A percentile compares a stretch with the other conserved stretches of the same genome.
Conservation (phyloP, 2,329 filamentous ascomycete genomes). For the Daldinia sp. region DNA sequence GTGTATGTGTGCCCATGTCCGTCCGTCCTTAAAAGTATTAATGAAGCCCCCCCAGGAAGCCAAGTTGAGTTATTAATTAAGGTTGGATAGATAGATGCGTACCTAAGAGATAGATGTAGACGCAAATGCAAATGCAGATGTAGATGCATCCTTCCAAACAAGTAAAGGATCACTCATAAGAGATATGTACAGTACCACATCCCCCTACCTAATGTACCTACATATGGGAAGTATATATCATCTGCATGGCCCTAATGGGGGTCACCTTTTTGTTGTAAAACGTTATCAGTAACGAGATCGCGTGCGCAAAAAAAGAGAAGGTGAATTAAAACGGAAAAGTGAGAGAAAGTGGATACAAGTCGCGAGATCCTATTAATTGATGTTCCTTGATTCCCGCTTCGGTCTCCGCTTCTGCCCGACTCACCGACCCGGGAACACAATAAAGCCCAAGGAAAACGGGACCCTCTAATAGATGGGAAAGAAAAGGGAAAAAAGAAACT, state of each 20-base stretch:
- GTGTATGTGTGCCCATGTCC: not conserved
- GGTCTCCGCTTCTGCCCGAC: slow-evolving; percentile 35
- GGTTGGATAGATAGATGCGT: slow-evolving; percentile 15
- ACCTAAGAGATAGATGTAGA: not conserved
- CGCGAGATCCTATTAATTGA: slow-evolving; percentile 13
- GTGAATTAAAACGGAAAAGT: slow-evolving; percentile 10
- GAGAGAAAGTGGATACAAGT: slow-evolving; percentile 24
- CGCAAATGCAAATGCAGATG: slow-evolving; percentile 20
- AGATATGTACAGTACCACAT: not conserved
- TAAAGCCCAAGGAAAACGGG: not conserved
- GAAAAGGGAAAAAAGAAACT: not conserved
- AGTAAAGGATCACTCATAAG: not conserved
- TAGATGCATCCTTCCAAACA: slow-evolving; percentile 26
- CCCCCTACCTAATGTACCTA: not conserved
- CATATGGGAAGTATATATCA: not conserved
- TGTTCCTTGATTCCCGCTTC: slow-evolving; percentile 9
- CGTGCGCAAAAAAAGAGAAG: slow-evolving; percentile 12
- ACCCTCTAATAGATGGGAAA: not conserved
- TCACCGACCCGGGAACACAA: slow-evolving; percentile 24
- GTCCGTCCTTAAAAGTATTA: not conserved
- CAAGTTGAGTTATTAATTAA: slow-evolving; percentile 4
- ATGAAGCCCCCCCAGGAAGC: not conserved
- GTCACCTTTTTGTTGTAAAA: slow-evolving; percentile 19
- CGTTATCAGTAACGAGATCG: slow-evolving; percentile 23
- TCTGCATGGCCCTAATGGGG: slow-evolving; percentile 1